phyloP scores from a whole-genome alignment of 257 asterid species.

The Solanum stenotomum region DNA sequence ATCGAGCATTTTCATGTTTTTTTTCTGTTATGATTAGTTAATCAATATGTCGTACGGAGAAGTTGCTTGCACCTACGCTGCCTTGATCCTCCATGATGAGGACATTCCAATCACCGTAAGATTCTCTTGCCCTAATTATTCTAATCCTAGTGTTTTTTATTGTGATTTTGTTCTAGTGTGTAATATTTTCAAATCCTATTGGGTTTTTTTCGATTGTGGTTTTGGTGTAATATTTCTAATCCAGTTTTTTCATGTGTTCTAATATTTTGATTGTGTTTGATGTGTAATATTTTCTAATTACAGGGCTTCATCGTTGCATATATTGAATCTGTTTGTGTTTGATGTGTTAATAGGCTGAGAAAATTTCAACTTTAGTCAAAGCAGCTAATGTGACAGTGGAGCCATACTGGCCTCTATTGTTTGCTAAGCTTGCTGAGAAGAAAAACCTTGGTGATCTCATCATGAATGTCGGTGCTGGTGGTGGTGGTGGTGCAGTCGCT shows the following conservation, averaged over 20 bases:
- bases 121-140: neutral
- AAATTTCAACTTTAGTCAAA: slow-evolving; percentile 37
- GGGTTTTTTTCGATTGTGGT: neutral
- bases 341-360: slow-evolving; percentile 44
- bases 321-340: neutral
- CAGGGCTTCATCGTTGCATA: no score
- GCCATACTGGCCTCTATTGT: slow-evolving; percentile 67
- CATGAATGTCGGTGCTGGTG: slow-evolving; percentile 56
- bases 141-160: neutral
- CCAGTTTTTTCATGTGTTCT: neutral
- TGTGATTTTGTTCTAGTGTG: neutral
- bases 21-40: neutral
- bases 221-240: neutral
- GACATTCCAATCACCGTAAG: neutral
- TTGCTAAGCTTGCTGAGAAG: slow-evolving; percentile 67
- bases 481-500: slow-evolving; percentile 42
- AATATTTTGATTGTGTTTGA: neutral
- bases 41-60: neutral
- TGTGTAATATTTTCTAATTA: neutral
- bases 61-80: neutral
- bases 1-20: neutral
- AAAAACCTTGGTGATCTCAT: slow-evolving; percentile 50
- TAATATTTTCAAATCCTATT: neutral
- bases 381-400: slow-evolving; percentile 61
- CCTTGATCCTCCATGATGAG: neutral